Evolutionary conservation across 495 filamentous ascomycete species (phyloP).

Genomic region (Daldinia grandis): DNA sequence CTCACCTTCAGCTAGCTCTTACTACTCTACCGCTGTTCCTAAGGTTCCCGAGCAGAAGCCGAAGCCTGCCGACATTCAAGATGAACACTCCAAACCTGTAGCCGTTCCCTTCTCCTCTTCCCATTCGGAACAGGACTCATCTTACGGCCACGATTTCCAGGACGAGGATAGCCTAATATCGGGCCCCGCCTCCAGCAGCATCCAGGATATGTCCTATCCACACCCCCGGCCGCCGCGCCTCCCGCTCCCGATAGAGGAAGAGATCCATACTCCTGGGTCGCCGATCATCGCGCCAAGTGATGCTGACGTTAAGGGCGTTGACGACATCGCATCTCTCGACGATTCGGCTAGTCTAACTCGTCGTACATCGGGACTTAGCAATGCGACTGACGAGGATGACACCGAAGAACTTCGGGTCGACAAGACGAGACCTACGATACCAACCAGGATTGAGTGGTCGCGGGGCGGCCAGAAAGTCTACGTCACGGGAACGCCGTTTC

Average conservation of each 20-base stretch:
- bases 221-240: conserved; percentile 83
- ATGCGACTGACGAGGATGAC: conserved; percentile 79
- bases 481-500: conserved; percentile 94
- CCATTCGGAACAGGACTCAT: conserved; percentile 47
- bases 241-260: conserved; percentile 90
- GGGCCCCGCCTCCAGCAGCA: conserved; percentile 51
- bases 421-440: conserved; percentile 70
- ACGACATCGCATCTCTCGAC: conserved; percentile 57
- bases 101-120: conserved; percentile 61
- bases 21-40: conserved; percentile 30
- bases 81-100: conserved; percentile 59
- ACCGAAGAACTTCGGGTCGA: conserved; percentile 76
- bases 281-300: conserved; percentile 78
- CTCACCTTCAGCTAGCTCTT: conserved; percentile 44
- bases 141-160: conserved; percentile 48
- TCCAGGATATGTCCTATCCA: conserved; percentile 63
- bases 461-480: conserved; percentile 85
- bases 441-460: conserved; percentile 84
- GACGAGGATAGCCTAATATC: conserved; percentile 48
- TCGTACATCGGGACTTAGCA: conserved; percentile 70
- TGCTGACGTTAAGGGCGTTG: conserved; percentile 59
- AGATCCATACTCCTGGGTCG: conserved; percentile 83
- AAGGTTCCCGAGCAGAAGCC: conserved; percentile 43
- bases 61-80: conserved; percentile 50
- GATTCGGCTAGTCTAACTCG: conserved; percentile 57